phyloP scores from a whole-genome alignment of 2,329 filamentous ascomycete genomes.

The Aspergillus sojae region DNA sequence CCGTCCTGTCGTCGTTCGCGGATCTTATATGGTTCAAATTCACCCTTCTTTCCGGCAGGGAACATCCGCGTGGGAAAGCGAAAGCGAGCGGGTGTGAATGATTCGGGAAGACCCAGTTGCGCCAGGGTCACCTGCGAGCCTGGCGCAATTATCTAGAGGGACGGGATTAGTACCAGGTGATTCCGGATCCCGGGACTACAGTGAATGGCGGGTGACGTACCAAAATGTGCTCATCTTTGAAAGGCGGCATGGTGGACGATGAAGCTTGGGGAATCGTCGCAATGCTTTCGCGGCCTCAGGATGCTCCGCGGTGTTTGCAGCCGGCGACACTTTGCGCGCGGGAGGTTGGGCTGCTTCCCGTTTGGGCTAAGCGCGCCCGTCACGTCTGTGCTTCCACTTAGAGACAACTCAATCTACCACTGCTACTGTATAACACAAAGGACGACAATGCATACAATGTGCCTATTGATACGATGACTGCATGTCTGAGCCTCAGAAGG shows the following conservation, averaged over 20 bases:
- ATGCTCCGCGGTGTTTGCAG: slow-evolving; percentile 24
- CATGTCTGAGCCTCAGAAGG: neutral
- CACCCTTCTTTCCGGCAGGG: slow-evolving; percentile 71
- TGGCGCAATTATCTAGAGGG: slow-evolving; percentile 54
- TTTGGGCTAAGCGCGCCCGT: slow-evolving; percentile 27
- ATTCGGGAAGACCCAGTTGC: slow-evolving; percentile 85
- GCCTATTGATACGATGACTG: neutral
- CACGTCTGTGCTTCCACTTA: neutral
- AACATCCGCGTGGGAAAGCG: slow-evolving; percentile 96
- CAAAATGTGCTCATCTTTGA: slow-evolving; percentile 57
- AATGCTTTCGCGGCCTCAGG: slow-evolving; percentile 14
- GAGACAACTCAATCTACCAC: neutral
- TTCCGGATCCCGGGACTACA: neutral
- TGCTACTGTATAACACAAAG: neutral
- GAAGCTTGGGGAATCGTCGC: slow-evolving; percentile 20
- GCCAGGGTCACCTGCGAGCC: slow-evolving; percentile 89
- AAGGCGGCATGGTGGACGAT: slow-evolving; percentile 48
- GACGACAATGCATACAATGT: neutral
- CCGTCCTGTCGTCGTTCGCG: slow-evolving; percentile 52
- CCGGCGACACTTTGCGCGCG: slow-evolving; percentile 23
- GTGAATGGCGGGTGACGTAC: slow-evolving; percentile 34
- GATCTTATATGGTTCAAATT: slow-evolving; percentile 81
- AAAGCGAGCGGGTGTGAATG: slow-evolving; percentile 85
- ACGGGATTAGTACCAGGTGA: slow-evolving; percentile 7
- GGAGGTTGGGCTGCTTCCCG: slow-evolving; percentile 22